Evolutionary conservation across 1,139 yeast species (phyloP), one percentile per base, ranked within the genome.

Genomic region (Taphrina populina): DNA sequence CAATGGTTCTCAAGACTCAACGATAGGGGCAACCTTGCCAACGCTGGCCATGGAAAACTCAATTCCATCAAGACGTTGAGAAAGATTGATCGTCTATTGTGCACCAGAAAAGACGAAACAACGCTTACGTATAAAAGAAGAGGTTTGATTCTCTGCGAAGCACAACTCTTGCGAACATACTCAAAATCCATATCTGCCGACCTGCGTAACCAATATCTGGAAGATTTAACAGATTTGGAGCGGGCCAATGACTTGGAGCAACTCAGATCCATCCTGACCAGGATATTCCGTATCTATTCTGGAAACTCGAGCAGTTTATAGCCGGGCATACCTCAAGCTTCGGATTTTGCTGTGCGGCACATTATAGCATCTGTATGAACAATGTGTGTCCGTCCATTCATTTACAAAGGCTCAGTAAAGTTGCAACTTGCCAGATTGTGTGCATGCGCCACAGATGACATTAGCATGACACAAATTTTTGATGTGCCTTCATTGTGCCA

Each of bases 21-120:
- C 13, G 46, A 46, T 15, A 66, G 62, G 63, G 46, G 70, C 67
- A 21, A 75, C 76, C 26, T 75, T 77, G 55, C 63, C 6, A 61
- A 65, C 32, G 37, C 62, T 2, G 61, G 63, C 1, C 65, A 63
- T 23, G 61, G 61, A 26, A 62, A 62, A 26, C 52, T 73, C 2
- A 67, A 74, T n/a, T 73, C 83, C 49, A 69, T 78, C 55, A 73
- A 73, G 59, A 76, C 79, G 40, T 69, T 85, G 63, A 82, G 81
- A 62, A 78, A 74, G 51, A 72, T 84, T 53, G 87, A 82, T 61
- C 73, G 83, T 62, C 66, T 82, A 55, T 70, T 77, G 47, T 73
- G 61, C 24, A 55, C 70, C 1, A 65, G 66, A 59, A 62, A 64
- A 36, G 62, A 63, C 21, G 56, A 30, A 11, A 41, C 44, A 13